phyloP scores from a whole-genome alignment of 2,329 filamentous ascomycete species.

The Sordariomycetes sp. region DNA sequence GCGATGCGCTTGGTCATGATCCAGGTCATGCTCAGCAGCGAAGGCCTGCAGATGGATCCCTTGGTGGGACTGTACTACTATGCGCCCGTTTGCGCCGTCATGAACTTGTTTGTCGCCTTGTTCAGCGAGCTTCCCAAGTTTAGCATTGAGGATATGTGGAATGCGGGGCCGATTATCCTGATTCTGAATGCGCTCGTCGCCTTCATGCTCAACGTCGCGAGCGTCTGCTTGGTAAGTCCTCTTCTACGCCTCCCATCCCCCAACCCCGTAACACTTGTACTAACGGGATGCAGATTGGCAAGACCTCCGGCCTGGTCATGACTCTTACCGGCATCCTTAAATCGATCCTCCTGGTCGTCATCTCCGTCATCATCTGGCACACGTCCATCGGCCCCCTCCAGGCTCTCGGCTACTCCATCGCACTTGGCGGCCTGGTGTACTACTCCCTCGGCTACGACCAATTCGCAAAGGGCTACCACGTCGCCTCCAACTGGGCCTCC shows the following conservation, averaged over 20 bases:
- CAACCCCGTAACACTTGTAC: slow-evolving; percentile 2
- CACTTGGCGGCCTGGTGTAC: slow-evolving; percentile 40
- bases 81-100: slow-evolving; percentile 72
- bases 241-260: not conserved
- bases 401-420: slow-evolving; percentile 69
- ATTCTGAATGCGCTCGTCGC: slow-evolving; percentile 68
- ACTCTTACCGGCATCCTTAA: slow-evolving; percentile 82
- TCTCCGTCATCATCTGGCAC: slow-evolving; percentile 70
- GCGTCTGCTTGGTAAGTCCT: slow-evolving; percentile 69
- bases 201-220: slow-evolving; percentile 73
- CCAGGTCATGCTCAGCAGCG: slow-evolving; percentile 66
- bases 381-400: slow-evolving; percentile 64
- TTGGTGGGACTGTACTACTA: slow-evolving; percentile 87
- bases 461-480: slow-evolving; percentile 13
- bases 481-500: slow-evolving; percentile 13
- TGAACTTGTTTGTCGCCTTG: slow-evolving; percentile 66
- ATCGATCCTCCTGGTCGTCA: slow-evolving; percentile 72
- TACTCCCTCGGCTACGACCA: slow-evolving; percentile 36
- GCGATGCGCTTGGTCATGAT: slow-evolving; percentile 79
- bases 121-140: slow-evolving; percentile 61
- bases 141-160: slow-evolving; percentile 55
- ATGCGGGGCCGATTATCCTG: slow-evolving; percentile 56
- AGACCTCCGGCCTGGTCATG: slow-evolving; percentile 78
- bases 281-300: slow-evolving; percentile 63
- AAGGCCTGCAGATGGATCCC: slow-evolving; percentile 79